Evolutionary conservation across 164 flowering plant genomes (phyloP).

Genomic region (Chloranthus sessilifolius): DNA sequence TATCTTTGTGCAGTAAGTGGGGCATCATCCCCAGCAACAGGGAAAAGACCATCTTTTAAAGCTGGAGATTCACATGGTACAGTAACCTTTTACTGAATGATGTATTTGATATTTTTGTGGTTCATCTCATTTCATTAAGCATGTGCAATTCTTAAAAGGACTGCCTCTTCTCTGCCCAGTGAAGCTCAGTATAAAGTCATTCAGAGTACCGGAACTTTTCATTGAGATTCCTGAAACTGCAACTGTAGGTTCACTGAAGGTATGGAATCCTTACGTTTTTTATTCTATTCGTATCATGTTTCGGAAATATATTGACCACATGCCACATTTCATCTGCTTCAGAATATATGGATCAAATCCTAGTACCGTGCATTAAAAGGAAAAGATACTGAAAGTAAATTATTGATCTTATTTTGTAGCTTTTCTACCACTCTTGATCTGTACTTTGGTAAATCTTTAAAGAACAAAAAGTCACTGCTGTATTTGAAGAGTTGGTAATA

Average conservation of each 20-base stretch:
- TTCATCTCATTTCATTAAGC: slow-evolving; percentile 8
- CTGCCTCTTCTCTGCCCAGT: slow-evolving; percentile 55
- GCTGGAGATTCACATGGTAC: slow-evolving; percentile 72
- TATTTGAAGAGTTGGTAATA: too few relatives aligned
- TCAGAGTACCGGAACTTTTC: slow-evolving; percentile 88
- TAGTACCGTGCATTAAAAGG: too few relatives aligned
- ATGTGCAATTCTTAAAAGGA: not conserved
- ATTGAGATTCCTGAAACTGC: slow-evolving; percentile 90
- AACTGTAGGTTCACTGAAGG: slow-evolving; percentile 94
- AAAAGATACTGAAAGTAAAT: too few relatives aligned
- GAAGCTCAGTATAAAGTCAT: slow-evolving; percentile 90
- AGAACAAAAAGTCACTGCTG: too few relatives aligned
- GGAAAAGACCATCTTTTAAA: slow-evolving; percentile 35
- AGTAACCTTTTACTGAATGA: slow-evolving; percentile 17
- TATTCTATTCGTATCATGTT: too few relatives aligned
- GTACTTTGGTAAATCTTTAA: too few relatives aligned
- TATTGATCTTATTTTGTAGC: too few relatives aligned
- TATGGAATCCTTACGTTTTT: slow-evolving; percentile 17
- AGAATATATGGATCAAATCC: too few relatives aligned
- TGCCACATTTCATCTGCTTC: too few relatives aligned
- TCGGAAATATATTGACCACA: too few relatives aligned
- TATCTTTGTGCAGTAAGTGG: slow-evolving; percentile 35
- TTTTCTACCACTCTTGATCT: too few relatives aligned
- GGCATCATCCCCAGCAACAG: slow-evolving; percentile 32
- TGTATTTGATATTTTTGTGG: slow-evolving; percentile 10